These are phyloP conservation scores for Hibiscus trionum DNA, from an alignment of 345 rosid genomes.

Conservation along the genomic window DNA sequence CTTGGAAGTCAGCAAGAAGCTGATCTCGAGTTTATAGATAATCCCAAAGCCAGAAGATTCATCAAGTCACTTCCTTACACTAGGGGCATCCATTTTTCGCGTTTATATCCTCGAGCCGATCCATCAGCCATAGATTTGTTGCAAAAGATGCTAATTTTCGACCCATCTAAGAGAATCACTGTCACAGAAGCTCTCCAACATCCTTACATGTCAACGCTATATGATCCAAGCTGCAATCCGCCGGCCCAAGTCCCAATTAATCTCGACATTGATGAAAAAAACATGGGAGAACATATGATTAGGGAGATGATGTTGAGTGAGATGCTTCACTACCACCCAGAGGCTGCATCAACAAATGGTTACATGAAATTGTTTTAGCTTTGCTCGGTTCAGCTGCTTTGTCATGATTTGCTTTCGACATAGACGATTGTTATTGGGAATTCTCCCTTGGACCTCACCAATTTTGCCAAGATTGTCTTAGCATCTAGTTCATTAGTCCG, in stretches of 20 bases:
- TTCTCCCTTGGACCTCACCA: background rate
- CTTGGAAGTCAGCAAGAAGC: conserved; percentile 64
- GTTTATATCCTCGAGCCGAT: conserved; percentile 60
- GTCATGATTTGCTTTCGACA: background rate
- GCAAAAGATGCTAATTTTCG: conserved; percentile 66
- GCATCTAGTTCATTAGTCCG: conserved; percentile 9
- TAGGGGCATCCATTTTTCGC: conserved; percentile 41
- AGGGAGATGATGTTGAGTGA: conserved; percentile 82
- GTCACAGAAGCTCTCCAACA: conserved; percentile 75
- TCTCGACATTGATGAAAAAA: conserved; percentile 52
- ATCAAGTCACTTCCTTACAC: conserved; percentile 63
- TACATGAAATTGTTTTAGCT: conserved; percentile 9
- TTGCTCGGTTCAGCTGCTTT: conserved; percentile 8
- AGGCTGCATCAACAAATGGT: conserved; percentile 28
- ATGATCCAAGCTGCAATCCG: conserved; percentile 51
- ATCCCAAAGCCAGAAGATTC: conserved; percentile 52
- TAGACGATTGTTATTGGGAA: background rate
- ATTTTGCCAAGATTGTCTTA: conserved; percentile 10
- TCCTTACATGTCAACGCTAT: conserved; percentile 59
- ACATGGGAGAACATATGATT: conserved; percentile 43
- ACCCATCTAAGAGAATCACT: conserved; percentile 70
- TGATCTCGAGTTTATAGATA: conserved; percentile 71
- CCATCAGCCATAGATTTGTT: conserved; percentile 71
- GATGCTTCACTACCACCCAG: conserved; percentile 70
- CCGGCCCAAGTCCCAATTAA: conserved; percentile 67